These are phyloP conservation scores for Diophrys sp. DNA, from an alignment of 73 alveolate species.

Conservation along the genomic window DNA sequence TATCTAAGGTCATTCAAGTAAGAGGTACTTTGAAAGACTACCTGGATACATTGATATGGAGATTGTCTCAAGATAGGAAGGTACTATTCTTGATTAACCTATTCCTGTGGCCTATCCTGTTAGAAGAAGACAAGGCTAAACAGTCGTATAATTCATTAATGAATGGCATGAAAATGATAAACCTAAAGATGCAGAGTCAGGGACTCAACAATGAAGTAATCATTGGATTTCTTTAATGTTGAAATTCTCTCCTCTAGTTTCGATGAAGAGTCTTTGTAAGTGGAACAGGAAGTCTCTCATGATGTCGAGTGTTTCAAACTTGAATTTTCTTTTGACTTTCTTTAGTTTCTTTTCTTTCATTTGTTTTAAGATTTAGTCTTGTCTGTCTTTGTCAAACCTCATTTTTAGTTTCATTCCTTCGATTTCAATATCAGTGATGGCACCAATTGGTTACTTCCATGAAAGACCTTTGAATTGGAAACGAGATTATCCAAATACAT, in stretches of 20 bases:
- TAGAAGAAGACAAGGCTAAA: constrained; percentile 3
- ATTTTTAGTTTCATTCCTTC: not conserved
- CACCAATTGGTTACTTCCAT: not conserved
- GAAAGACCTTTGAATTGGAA: not conserved
- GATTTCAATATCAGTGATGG: not conserved
- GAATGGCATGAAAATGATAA: not conserved
- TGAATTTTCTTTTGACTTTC: not conserved
- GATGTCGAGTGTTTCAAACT: not conserved
- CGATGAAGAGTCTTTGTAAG: not conserved
- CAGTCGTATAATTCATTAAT: not conserved
- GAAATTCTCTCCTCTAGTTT: not conserved
- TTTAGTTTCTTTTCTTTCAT: not conserved
- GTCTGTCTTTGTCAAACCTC: not conserved
- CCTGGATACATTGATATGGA: constrained; percentile 61
- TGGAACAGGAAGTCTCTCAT: not conserved
- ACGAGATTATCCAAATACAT: not conserved
- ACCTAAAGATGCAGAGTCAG: constrained; percentile 24
- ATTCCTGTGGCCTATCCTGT: too few relatives aligned
- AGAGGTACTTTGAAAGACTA: constrained; percentile 50
- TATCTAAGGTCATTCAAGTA: constrained; percentile 30
- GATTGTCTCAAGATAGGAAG: constrained; percentile 24
- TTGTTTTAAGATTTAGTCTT: not conserved
- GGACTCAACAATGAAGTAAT: too few relatives aligned
- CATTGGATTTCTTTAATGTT: not conserved
- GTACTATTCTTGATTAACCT: too few relatives aligned